phyloP scores from a whole-genome alignment of 805 yeast species.

The Yarrowia hollandica region DNA sequence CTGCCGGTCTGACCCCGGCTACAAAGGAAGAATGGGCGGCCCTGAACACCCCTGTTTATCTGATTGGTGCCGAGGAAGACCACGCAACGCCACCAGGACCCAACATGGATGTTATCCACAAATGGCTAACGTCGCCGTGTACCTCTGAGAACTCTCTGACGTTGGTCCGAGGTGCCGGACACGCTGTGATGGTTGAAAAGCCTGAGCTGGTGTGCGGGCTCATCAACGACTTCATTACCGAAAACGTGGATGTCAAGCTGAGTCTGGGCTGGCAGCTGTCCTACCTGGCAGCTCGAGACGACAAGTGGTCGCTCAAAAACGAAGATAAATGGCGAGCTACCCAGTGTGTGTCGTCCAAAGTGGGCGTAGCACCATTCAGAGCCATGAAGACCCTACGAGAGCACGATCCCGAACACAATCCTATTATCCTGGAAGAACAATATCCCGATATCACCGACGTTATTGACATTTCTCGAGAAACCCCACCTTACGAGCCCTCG shows the following conservation, averaged over 20 bases:
- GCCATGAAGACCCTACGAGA: constrained; percentile 78
- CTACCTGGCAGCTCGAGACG: constrained; percentile 52
- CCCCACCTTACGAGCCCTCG: constrained; percentile 69
- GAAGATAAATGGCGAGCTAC: constrained; percentile 68
- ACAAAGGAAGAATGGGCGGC: constrained; percentile 47
- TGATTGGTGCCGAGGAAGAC: constrained; percentile 63
- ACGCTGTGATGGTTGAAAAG: constrained; percentile 60
- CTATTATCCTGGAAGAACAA: constrained; percentile 50
- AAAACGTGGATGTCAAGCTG: constrained; percentile 52
- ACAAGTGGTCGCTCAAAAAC: constrained; percentile 78
- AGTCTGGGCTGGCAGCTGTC: constrained; percentile 72
- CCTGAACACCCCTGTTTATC: constrained; percentile 49
- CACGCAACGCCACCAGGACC: constrained; percentile 50
- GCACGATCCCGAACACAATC: constrained; percentile 62
- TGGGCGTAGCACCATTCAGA: constrained; percentile 50
- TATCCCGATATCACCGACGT: constrained; percentile 58
- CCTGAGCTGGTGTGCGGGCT: constrained; percentile 66
- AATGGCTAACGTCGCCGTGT: constrained; percentile 37
- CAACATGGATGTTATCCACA: constrained; percentile 41
- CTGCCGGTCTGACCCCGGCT: constrained; percentile 51
- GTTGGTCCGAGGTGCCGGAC: constrained; percentile 53
- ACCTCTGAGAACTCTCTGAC: constrained; percentile 44
- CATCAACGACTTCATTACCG: constrained; percentile 57
- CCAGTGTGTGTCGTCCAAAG: constrained; percentile 46
- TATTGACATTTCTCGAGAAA: constrained; percentile 62